Evolutionary conservation across 441 rosid species (phyloP).

Genomic region (Rhodomyrtus psidioides): DNA sequence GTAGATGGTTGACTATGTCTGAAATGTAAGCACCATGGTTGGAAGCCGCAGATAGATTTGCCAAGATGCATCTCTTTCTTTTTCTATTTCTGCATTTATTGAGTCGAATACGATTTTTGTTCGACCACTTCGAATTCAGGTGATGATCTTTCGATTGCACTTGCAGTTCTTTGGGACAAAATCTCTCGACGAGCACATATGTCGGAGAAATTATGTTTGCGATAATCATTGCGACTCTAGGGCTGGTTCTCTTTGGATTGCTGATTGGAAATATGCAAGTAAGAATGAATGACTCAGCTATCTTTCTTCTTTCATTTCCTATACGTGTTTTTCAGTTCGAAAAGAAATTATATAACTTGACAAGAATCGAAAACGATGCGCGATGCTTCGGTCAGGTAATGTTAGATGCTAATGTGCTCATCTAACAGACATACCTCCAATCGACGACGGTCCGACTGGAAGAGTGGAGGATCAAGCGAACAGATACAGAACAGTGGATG

Average conservation of each 20-base stretch:
- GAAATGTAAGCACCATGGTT: not conserved
- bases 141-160: not conserved
- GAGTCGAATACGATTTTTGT: not conserved
- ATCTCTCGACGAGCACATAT: slow-evolving; percentile 56
- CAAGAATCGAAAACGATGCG: not conserved
- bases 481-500: slow-evolving; percentile 93
- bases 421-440: slow-evolving; percentile 66
- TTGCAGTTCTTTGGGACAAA: slow-evolving; percentile 74
- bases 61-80: not conserved
- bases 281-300: slow-evolving; percentile 6
- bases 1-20: not conserved
- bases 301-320: not conserved
- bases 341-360: not conserved
- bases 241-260: slow-evolving; percentile 78
- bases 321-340: not conserved
- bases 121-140: not conserved
- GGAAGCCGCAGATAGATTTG: not conserved
- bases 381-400: not conserved
- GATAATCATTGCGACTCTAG: slow-evolving; percentile 58
- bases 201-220: slow-evolving; percentile 68
- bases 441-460: slow-evolving; percentile 77
- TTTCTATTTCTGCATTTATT: not conserved
- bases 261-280: slow-evolving; percentile 95
- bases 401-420: not conserved
- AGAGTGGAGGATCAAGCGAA: slow-evolving; percentile 84